Evolutionary conservation across 2,329 filamentous ascomycete species (phyloP).

Genomic region (Raffaelea albimanens): DNA sequence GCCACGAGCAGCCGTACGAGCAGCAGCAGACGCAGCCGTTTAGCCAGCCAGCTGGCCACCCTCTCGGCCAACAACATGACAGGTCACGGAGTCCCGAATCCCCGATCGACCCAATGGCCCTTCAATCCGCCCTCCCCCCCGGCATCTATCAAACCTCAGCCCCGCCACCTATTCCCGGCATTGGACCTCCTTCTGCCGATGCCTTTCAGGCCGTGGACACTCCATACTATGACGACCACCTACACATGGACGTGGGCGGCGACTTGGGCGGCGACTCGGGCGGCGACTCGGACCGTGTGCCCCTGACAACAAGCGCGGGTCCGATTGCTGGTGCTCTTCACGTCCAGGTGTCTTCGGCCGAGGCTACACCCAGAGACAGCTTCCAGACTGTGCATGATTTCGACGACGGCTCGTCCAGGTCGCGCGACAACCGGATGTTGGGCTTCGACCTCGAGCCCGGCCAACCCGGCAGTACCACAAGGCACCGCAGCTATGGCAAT

Average conservation of each 20-base stretch:
- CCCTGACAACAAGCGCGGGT: slow-evolving; percentile 45
- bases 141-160: slow-evolving; percentile 30
- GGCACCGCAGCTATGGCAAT: slow-evolving; percentile 47
- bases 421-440: slow-evolving; percentile 43
- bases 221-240: slow-evolving; percentile 30
- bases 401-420: slow-evolving; percentile 43
- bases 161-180: slow-evolving; percentile 5
- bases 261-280: slow-evolving; percentile 20
- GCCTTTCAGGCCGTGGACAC: slow-evolving; percentile 18
- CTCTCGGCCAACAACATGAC: slow-evolving; percentile 20
- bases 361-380: slow-evolving; percentile 34
- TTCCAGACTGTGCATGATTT: slow-evolving; percentile 47
- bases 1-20: too few relatives aligned
- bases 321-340: slow-evolving; percentile 41
- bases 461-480: slow-evolving; percentile 25
- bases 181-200: background rate
- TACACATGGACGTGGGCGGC: background rate
- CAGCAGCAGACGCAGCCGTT: too few relatives aligned
- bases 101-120: slow-evolving; percentile 41
- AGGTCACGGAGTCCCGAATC: slow-evolving; percentile 31
- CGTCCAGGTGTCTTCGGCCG: background rate
- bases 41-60: too few relatives aligned
- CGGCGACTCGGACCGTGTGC: slow-evolving; percentile 47
- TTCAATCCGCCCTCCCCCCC: slow-evolving; percentile 47
- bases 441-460: slow-evolving; percentile 50